Percentiles rank a stretch among this genome's conserved stretches.
These are phyloP conservation scores for Angophora floribunda DNA, from an alignment of 345 rosid species.

Conservation along the genomic window DNA sequence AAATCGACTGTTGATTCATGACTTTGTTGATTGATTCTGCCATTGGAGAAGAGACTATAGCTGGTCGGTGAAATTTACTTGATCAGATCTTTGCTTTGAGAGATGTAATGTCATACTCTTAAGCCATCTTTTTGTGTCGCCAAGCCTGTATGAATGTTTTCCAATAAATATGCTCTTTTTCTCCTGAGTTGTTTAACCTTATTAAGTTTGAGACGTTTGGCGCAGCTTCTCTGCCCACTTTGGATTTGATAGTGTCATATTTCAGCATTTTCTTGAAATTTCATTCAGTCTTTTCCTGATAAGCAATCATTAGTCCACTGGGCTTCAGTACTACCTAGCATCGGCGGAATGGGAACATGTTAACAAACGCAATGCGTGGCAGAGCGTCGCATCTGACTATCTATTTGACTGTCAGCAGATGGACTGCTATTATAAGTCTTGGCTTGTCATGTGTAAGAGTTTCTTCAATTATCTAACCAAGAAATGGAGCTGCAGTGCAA, in stretches of 20 bases:
- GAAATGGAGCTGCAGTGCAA: neutral
- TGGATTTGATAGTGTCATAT: neutral
- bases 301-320: neutral
- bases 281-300: neutral
- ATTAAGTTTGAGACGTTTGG: neutral
- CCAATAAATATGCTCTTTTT: neutral
- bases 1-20: slow-evolving; percentile 43
- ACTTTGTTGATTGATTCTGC: slow-evolving; percentile 1
- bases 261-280: neutral
- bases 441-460: neutral
- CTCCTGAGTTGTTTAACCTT: neutral
- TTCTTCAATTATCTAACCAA: neutral
- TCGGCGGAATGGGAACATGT: neutral
- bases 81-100: neutral
- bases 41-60: neutral
- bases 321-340: neutral
- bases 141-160: neutral
- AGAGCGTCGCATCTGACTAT: neutral
- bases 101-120: neutral
- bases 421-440: neutral
- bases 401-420: neutral
- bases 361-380: neutral
- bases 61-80: neutral
- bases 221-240: neutral
- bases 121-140: neutral